Base-by-base conservation (phyloP, 164 flowering plant genomes). In the Vitis cinerea region DNA sequence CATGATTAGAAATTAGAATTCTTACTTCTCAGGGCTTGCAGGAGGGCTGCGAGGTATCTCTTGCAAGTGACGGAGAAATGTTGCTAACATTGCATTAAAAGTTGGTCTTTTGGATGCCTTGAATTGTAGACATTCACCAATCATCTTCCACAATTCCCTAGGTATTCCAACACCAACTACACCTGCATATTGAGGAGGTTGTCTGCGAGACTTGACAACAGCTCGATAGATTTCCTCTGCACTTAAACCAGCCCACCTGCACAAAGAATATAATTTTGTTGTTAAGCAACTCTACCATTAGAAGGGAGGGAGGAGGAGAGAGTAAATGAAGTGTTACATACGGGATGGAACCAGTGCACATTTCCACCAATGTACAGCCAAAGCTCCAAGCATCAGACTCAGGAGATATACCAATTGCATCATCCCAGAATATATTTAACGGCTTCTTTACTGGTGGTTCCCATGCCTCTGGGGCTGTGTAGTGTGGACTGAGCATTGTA, bases 311-410 rank as follows among this genome's bases (percentile, higher is more conserved):
- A 55, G 10, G 50, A 72, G 59, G 66, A 63, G 50, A 66, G 27
- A 44, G 12, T 17, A 17, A 49, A 19, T 10, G 52, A 30, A 16
- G 27, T 19, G 68, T 19, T 61, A 90, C 99, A 72, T 93, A 93
- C 98, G 98, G 99, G 48, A 84, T 76, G 61, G 97, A 88, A 70
- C 98, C 98, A 59, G 99, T 96, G 88, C 99, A 96, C 99, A 96
- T 96, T 76, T 96, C 99, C 67, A 96, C 98, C 75, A 96, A 77
- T 64, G 98, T 90, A 80, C 99, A 96, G 50, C 98, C 99, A 81
- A 96, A 96, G 85, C 99, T 96, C 99, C 99, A 96, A 30, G 99
- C 97, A 93, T 96, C 99, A 53, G 97, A 96, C 72, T 96, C 99
- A 15, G 82, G 68, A 62, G 99, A 93, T 74, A 96, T 93, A 68